These are phyloP conservation scores for Alternaria sp. DNA, from an alignment of 2,329 filamentous ascomycete genomes.

Conservation along the genomic window DNA sequence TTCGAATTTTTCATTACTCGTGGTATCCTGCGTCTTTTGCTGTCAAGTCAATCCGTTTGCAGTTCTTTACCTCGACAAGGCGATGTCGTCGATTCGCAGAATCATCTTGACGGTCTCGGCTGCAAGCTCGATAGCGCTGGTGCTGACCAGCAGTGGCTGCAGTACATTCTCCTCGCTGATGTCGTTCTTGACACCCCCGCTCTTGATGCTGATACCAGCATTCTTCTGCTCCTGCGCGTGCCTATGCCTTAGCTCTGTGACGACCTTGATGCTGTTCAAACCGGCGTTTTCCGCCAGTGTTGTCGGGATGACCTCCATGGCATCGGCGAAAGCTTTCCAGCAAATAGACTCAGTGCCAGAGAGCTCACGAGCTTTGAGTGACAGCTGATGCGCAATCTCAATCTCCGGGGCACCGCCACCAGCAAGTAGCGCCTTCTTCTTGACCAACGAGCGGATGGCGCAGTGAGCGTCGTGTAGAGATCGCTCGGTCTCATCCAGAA, in stretches of 20 bases:
- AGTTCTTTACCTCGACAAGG: conserved; percentile 51
- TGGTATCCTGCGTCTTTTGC: conserved; percentile 14
- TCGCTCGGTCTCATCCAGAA: conserved; percentile 96
- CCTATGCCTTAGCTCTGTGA: conserved; percentile 91
- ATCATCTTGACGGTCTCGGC: conserved; percentile 99
- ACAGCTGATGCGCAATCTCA: conserved; percentile 87
- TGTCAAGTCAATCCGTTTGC: neutral
- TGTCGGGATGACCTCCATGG: conserved; percentile 95
- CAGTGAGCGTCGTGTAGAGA: conserved; percentile 97
- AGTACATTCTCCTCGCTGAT: conserved; percentile 97
- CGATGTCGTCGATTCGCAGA: conserved; percentile 72
- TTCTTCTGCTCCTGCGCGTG: conserved; percentile 96
- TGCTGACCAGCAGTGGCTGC: conserved; percentile 94
- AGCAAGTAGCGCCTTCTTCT: conserved; percentile 99
- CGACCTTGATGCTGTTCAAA: conserved; percentile 97
- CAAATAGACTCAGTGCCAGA: conserved; percentile 95
- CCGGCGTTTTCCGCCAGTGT: conserved; percentile 97
- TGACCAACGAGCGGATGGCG: conserved; percentile 94
- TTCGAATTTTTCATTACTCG: conserved; percentile 21
- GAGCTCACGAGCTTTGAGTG: conserved; percentile 80
- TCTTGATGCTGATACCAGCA: conserved; percentile 97
- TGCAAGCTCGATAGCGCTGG: conserved; percentile 94
- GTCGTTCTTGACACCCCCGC: conserved; percentile 94
- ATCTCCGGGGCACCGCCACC: conserved; percentile 97
- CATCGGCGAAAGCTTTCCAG: conserved; percentile 98